Evolutionary conservation across 257 asterid genomes (phyloP), one percentile per base, ranked within the genome.

Genomic region (Petunia secreta): DNA sequence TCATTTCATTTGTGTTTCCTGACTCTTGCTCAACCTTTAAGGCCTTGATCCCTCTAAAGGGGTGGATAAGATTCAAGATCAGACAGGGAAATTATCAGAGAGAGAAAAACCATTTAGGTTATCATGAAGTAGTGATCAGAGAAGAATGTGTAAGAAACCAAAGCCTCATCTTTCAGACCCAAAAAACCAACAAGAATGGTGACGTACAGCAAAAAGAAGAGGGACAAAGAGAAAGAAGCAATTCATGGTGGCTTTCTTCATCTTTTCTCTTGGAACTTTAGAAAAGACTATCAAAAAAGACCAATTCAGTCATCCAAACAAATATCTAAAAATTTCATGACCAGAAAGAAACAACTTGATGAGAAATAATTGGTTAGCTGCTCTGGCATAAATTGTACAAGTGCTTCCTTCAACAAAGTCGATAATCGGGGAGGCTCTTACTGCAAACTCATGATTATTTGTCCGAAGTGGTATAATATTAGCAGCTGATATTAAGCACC

Each of bases 301-400:
- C 77, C 53, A 40, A 66, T 40, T 69, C 59, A 48, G 59, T 48
- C 77, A 48, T 25, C 43, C n/a, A 69, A 69, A 48, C 59, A 69
- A 46, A 39, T 46, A 9, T 64, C 43, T 48, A 46, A 69, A 34
- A 25, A 16, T 46, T 69, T 10, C 25, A 25, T 25, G 59, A 69
- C 77, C 59, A 69, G 54, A 41, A 67, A 67, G 75, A 46, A 43
- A 7, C 37, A 67, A 25, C 38, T 58, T 58, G 25, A 25, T 25
- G 25, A 25, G 25, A 25, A n/a, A 58, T 69, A 69, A 34, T 48
- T 25, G 10, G 25, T 25, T 25, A 25, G 59, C 40, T 25, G 77
- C 77, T 44, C 41, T 69, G 77, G 77, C 25, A 69, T 69, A 69
- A 39, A 65, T 5, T n/a, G 11, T 65, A 39, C 36, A 1, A 65